phyloP scores from a whole-genome alignment of 306 rosid species.

The Cajanus cajan region DNA sequence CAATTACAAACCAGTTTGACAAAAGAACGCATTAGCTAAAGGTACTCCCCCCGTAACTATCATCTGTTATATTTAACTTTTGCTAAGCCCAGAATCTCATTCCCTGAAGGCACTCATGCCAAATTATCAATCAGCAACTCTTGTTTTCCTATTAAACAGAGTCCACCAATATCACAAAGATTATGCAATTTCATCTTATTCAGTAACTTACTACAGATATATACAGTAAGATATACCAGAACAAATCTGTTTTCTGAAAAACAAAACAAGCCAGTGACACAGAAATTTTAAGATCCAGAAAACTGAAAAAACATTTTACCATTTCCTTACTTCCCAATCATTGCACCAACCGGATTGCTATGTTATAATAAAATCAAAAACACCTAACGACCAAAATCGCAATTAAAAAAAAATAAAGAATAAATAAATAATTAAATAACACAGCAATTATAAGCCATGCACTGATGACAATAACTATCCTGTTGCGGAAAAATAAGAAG shows the following conservation, averaged over 20 bases:
- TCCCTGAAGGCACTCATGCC: not conserved
- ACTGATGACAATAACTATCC: conserved; percentile 1
- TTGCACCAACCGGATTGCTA: not conserved
- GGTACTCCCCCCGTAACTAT: not conserved
- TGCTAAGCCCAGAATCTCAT: not conserved
- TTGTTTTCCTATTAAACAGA: not conserved
- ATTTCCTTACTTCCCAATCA: not conserved
- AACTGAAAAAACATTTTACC: conserved; percentile 9
- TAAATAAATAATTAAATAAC: not conserved
- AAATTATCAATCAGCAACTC: not conserved
- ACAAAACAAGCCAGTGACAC: not conserved
- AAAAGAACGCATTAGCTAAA: not conserved
- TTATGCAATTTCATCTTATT: not conserved
- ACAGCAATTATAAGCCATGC: not conserved
- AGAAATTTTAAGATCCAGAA: conserved; percentile 19
- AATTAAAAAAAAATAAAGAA: not conserved
- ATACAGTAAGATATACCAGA: not conserved
- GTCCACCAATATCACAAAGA: not conserved
- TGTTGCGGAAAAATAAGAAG: not conserved
- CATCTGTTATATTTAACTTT: not conserved
- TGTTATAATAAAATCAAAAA: not conserved
- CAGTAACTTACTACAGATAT: not conserved
- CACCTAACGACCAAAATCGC: not conserved
- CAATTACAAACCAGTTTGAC: not conserved
- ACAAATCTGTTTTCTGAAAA: not conserved